Conservation (phyloP, 331 rosid genomes). For the Acacia pycnantha region DNA sequence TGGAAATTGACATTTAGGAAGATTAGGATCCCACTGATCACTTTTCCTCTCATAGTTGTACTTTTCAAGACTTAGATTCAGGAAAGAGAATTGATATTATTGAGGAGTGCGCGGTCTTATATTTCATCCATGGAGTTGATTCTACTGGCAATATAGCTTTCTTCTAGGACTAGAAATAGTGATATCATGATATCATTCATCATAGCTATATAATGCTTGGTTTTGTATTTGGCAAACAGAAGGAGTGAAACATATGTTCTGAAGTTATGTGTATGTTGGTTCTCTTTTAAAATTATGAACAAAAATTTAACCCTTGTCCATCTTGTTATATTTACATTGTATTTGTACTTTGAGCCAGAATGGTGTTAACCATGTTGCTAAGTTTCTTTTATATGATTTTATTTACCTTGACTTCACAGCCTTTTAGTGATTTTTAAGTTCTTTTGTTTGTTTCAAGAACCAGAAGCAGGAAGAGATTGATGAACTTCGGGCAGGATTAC, state of each 20-base stretch:
- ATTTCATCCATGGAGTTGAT: not conserved
- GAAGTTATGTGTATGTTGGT: not conserved
- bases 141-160: not conserved
- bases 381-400: not conserved
- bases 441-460: constrained; percentile 22
- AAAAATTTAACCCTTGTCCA: not conserved
- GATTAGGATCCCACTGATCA: not conserved
- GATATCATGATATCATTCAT: not conserved
- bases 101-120: not conserved
- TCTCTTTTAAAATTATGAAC: not conserved
- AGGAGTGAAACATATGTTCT: not conserved
- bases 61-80: no score
- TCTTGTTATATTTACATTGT: not conserved
- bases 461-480: constrained; percentile 46
- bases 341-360: not conserved
- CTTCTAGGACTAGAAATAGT: not conserved
- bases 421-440: not conserved
- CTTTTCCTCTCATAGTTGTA: not conserved
- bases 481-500: constrained; percentile 43
- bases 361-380: not conserved
- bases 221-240: not conserved
- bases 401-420: not conserved
- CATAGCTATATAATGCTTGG: not conserved
- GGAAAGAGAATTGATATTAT: no score
- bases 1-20: not conserved